Evolutionary conservation across 1,284 basidiomycete species (phyloP).

Genomic region (Puccinia novopanici): DNA sequence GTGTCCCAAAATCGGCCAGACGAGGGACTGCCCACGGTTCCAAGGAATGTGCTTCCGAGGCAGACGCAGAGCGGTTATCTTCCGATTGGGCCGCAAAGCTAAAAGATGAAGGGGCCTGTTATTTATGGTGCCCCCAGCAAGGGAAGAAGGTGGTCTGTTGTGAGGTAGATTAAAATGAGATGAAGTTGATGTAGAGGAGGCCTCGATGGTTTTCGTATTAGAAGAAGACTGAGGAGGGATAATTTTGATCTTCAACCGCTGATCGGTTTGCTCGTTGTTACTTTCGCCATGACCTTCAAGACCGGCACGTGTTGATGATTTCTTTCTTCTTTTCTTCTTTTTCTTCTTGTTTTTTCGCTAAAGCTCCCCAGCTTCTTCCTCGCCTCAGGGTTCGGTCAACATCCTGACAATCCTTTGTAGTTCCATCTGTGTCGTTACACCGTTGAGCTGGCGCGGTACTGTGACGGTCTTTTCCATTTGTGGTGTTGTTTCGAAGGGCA

Average conservation of each 20-base stretch:
- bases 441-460: not conserved
- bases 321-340: constrained; percentile 21
- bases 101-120: constrained; percentile 13
- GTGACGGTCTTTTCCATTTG: not conserved
- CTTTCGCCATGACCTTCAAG: not conserved
- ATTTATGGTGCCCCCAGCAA: not conserved
- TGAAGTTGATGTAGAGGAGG: constrained; percentile 1
- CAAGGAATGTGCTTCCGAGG: constrained; percentile 13
- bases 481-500: not conserved
- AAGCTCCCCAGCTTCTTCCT: constrained; percentile 22
- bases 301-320: not conserved
- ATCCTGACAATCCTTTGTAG: not conserved
- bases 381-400: not conserved
- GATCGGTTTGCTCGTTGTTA: constrained; percentile 4
- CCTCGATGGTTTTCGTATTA: not conserved
- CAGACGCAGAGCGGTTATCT: not conserved
- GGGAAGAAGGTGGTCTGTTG: constrained; percentile 19
- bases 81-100: constrained; percentile 30
- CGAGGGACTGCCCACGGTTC: constrained; percentile 41
- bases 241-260: constrained; percentile 30
- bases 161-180: constrained; percentile 16
- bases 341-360: constrained; percentile 33
- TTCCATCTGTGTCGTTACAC: not conserved
- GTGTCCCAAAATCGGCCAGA: constrained; percentile 43
- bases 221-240: constrained; percentile 27